phyloP scores from a whole-genome alignment of 2,329 filamentous ascomycete genomes.

The Diaporthe ampelina region DNA sequence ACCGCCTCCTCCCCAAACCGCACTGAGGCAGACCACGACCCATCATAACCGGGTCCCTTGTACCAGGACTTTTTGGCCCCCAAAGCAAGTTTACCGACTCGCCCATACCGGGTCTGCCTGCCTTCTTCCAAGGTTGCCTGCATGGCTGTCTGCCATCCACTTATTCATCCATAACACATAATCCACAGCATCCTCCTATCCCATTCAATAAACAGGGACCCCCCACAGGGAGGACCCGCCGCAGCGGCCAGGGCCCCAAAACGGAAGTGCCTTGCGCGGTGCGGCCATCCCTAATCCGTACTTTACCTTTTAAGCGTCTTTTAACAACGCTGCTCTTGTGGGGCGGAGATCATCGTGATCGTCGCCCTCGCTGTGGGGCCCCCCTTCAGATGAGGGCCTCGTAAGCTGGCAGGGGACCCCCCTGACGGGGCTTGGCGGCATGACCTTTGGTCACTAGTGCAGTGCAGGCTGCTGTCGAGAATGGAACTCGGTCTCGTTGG shows the following conservation, averaged over 20 bases:
- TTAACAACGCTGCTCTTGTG: slow-evolving; percentile 10
- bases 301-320: slow-evolving; percentile 40
- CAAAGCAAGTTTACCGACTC: background rate
- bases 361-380: too few species aligned
- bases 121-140: too few species aligned
- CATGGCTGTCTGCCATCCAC: background rate
- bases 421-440: slow-evolving; percentile 16
- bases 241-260: slow-evolving; percentile 3
- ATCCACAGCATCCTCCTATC: too few species aligned
- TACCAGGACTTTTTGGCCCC: background rate
- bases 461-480: background rate
- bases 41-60: background rate
- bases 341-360: slow-evolving; percentile 35
- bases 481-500: background rate
- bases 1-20: background rate
- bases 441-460: background rate
- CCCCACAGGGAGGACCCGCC: slow-evolving; percentile 12
- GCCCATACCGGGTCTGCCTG: background rate
- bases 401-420: slow-evolving; percentile 30
- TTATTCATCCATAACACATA: background rate
- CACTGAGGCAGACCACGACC: slow-evolving; percentile 19
- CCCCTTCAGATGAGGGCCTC: slow-evolving; percentile 38
- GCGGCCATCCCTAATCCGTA: slow-evolving; percentile 18
- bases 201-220: background rate
- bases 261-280: slow-evolving; percentile 20